Base-by-base conservation (phyloP, 2,329 filamentous ascomycete species). In the Coniochaeta sp. region DNA sequence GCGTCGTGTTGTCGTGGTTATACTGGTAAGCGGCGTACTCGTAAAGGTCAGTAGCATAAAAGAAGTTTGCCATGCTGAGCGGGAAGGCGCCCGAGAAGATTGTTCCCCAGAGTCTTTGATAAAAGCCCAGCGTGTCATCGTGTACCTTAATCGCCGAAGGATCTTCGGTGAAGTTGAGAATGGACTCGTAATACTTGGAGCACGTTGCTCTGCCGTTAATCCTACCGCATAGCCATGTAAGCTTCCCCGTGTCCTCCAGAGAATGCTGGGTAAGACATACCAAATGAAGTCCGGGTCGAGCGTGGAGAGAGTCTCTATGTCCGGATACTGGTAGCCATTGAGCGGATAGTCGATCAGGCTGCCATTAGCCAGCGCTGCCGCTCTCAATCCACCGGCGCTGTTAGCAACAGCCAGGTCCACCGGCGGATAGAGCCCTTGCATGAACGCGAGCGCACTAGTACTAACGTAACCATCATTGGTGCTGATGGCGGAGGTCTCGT, bases 381-480 rank as follows among this genome's bases (percentile, higher is more conserved):
- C 64, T 0, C 64, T 65, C 4, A 64, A 63, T 24, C 72, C 72
- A 17, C 70, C 72, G 16, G 76, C 76, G 1, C 76, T 70, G 5
- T 71, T 68, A 6, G 72, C 67, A 34, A 74, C 76, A 0, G 67
- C 64, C 11, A 67, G 62, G 4, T 79, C 78, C 0, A 82, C 80
- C 0, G 91, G 90, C 2, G 92, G 91, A 69, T 96, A 96, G 4
- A 96, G 78, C 5, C 89, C 91, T 71, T 96, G 92, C 66, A 95
- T 75, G 73, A 96, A 96, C 0, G 88, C 91, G 58, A 84, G 77
- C 36, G 90, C 90, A 2, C 90, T 86, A 62, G 82, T 86, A 58
- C 86, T 83, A 34, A 93, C 68, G 67, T 75, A 80, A 28, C 73
- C 70, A 58, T 80, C 75, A 5, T 72, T 68, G 38, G 69, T 76